Conservation (phyloP, 106 monocot genomes). For the Dioscorea alata region DNA sequence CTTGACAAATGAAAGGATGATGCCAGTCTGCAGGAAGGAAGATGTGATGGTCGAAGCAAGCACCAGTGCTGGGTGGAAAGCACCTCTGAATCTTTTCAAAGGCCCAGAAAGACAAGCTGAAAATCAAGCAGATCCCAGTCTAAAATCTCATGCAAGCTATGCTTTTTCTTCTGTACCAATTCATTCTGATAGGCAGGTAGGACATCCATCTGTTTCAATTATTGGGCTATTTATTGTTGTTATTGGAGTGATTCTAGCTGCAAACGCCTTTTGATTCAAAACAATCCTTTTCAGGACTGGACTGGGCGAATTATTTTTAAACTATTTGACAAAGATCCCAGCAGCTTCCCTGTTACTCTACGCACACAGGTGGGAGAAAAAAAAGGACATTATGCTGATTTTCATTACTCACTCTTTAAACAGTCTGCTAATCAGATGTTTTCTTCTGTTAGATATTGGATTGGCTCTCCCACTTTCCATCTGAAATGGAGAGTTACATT, state of each 20-base stretch:
- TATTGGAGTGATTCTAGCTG: too few relatives aligned
- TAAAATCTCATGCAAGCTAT: slow-evolving; percentile 18
- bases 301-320: slow-evolving; percentile 92
- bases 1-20: slow-evolving; percentile 19
- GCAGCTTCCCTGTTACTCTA: slow-evolving; percentile 64
- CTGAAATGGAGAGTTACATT: slow-evolving; percentile 97
- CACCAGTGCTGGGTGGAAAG: slow-evolving; percentile 33
- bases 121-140: slow-evolving; percentile 12
- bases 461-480: slow-evolving; percentile 87
- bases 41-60: slow-evolving; percentile 40
- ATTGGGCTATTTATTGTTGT: too few relatives aligned
- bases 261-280: too few relatives aligned
- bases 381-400: too few relatives aligned
- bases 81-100: slow-evolving; percentile 41
- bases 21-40: slow-evolving; percentile 30
- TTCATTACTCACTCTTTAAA: neutral
- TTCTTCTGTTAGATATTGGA: slow-evolving; percentile 55
- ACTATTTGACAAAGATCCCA: slow-evolving; percentile 91
- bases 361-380: slow-evolving; percentile 45
- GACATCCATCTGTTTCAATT: too few relatives aligned
- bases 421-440: neutral
- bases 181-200: slow-evolving; percentile 75
- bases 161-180: slow-evolving; percentile 73
- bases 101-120: slow-evolving; percentile 27
- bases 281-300: slow-evolving; percentile 47